phyloP scores from a whole-genome alignment of 2,329 filamentous ascomycete genomes.

The Penicillium italicum region DNA sequence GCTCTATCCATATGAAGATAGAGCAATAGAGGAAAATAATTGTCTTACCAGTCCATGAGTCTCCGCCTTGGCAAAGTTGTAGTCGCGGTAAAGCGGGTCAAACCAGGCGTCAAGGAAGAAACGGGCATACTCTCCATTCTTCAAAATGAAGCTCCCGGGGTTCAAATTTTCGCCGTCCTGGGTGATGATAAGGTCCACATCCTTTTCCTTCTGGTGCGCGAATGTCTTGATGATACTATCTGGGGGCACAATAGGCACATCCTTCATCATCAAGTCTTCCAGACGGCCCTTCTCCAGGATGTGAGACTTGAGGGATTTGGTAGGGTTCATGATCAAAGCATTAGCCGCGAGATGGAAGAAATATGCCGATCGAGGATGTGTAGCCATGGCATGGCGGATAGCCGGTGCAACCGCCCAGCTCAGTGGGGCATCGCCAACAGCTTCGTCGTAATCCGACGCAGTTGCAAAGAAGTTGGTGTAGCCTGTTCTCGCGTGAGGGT shows the following conservation, averaged over 20 bases:
- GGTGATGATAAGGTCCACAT: conserved; percentile 76
- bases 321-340: conserved; percentile 82
- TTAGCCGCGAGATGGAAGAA: conserved; percentile 86
- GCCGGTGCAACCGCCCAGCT: conserved; percentile 70
- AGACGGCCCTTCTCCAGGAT: conserved; percentile 66
- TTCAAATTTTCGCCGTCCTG: conserved; percentile 80
- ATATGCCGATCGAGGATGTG: conserved; percentile 71
- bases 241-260: conserved; percentile 83
- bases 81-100: conserved; percentile 85
- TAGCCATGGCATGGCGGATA: conserved; percentile 80
- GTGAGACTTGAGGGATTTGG: conserved; percentile 64
- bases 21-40: background rate
- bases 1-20: background rate
- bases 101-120: conserved; percentile 96
- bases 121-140: conserved; percentile 83
- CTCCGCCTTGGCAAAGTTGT: conserved; percentile 96
- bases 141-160: conserved; percentile 72
- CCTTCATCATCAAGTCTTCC: conserved; percentile 76
- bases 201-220: conserved; percentile 68
- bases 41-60: conserved; percentile 75
- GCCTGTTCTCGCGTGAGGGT: conserved; percentile 50
- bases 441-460: conserved; percentile 64
- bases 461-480: conserved; percentile 82
- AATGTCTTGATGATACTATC: conserved; percentile 98
- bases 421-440: conserved; percentile 41